phyloP scores from a whole-genome alignment of 2,329 filamentous ascomycete genomes.

The Botrytis fabae region DNA sequence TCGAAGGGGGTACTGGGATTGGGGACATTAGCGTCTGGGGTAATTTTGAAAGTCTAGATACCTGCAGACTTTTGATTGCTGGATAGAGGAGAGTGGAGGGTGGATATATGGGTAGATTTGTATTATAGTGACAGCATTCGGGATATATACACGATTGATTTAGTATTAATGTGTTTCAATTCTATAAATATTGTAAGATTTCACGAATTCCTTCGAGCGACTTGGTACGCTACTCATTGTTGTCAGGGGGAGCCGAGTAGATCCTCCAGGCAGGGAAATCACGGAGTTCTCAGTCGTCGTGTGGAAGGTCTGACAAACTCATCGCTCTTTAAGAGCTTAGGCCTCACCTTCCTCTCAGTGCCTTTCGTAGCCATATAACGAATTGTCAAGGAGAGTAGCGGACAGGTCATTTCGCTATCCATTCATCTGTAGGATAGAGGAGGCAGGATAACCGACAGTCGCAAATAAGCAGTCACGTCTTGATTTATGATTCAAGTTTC shows the following conservation, averaged over 20 bases:
- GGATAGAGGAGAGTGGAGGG: too few relatives aligned
- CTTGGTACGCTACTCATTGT: not conserved
- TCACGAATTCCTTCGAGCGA: not conserved
- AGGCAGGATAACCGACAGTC: not conserved
- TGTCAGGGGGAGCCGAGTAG: not conserved
- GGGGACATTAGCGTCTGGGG: not conserved
- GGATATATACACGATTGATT: not conserved
- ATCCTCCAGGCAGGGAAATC: not conserved
- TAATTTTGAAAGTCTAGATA: not conserved
- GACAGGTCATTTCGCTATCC: not conserved
- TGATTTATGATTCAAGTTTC: too few relatives aligned
- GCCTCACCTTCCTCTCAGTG: not conserved
- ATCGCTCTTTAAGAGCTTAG: not conserved
- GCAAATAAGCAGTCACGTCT: not conserved
- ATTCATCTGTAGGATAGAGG: not conserved
- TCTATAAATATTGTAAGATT: too few relatives aligned
- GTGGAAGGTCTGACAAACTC: not conserved
- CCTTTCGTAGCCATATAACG: not conserved
- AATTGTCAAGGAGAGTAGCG: not conserved
- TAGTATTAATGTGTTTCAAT: not conserved
- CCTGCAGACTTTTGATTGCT: not conserved
- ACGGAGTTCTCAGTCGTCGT: not conserved
- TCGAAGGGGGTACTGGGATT: slow-evolving; percentile 20
- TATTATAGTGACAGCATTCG: not conserved
- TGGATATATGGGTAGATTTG: not conserved